Conservation (phyloP, 306 rosid genomes). For the Cajanus cajan region DNA sequence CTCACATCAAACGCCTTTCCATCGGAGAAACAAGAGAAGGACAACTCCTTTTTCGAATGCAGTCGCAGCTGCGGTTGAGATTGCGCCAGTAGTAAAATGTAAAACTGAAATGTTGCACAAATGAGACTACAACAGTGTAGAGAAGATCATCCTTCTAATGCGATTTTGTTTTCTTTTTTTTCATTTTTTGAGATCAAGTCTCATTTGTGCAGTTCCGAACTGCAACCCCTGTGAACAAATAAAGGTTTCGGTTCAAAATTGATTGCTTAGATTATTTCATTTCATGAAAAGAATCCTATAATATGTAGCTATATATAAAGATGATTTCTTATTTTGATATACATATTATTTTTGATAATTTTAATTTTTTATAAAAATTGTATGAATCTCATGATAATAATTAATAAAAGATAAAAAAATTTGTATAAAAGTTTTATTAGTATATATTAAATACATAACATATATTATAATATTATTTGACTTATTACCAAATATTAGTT, state of each 20-base stretch:
- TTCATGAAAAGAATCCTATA: not conserved
- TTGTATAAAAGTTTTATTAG: too few relatives aligned
- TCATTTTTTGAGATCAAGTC: conserved; percentile 36
- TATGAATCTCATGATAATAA: too few relatives aligned
- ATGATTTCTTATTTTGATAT: too few relatives aligned
- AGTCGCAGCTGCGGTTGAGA: not conserved
- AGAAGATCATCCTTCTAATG: conserved; percentile 33
- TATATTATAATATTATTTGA: too few relatives aligned
- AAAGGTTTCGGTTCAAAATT: conserved; percentile 16
- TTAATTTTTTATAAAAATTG: too few relatives aligned
- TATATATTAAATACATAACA: too few relatives aligned
- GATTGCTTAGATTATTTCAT: not conserved
- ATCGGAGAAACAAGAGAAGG: not conserved
- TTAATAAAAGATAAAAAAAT: too few relatives aligned
- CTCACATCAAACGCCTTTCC: not conserved
- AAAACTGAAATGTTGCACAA: not conserved
- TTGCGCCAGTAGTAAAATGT: not conserved
- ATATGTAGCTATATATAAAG: too few relatives aligned
- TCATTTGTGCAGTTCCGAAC: conserved; percentile 40
- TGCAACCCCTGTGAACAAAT: conserved; percentile 7
- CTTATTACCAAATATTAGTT: too few relatives aligned
- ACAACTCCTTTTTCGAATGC: not conserved
- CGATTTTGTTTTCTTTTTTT: conserved; percentile 27
- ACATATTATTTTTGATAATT: too few relatives aligned
- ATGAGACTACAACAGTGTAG: not conserved